These are phyloP conservation scores for Pythium vanterpoolii DNA, from an alignment of 352 stramenopile species.

Conservation along the genomic window DNA sequence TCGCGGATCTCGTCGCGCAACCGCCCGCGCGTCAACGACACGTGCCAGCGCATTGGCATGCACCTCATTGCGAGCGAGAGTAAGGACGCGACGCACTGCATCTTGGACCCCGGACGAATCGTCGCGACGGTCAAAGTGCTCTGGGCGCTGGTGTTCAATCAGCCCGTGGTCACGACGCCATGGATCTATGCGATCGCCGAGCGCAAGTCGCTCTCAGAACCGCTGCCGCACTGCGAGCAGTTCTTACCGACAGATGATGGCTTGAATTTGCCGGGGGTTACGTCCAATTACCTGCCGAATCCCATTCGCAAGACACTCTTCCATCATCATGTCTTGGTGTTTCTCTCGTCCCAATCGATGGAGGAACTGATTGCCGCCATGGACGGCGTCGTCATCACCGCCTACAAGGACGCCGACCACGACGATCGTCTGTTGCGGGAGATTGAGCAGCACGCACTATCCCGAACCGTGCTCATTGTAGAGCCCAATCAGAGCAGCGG, in stretches of 20 bases:
- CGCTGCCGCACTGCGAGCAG: conserved; percentile 70
- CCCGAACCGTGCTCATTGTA: conserved; percentile 59
- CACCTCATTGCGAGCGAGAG: conserved; percentile 57
- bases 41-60: conserved; percentile 80
- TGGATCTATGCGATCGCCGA: conserved; percentile 80
- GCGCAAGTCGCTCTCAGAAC: conserved; percentile 69
- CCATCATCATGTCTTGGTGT: conserved; percentile 66
- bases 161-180: conserved; percentile 74
- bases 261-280: conserved; percentile 44
- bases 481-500: conserved; percentile 46
- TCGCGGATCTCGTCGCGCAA: conserved; percentile 66
- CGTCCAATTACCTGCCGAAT: conserved; percentile 73
- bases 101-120: conserved; percentile 80
- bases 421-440: conserved; percentile 56
- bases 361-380: conserved; percentile 73
- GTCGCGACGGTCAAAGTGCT: conserved; percentile 85
- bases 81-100: conserved; percentile 76
- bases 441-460: conserved; percentile 45
- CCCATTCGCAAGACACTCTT: conserved; percentile 75
- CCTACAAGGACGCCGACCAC: conserved; percentile 49
- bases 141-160: conserved; percentile 83
- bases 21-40: conserved; percentile 60
- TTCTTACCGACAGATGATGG: conserved; percentile 62
- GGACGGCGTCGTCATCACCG: conserved; percentile 59
- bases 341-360: conserved; percentile 72